These are phyloP conservation scores for Penicillium coprophilum DNA, from an alignment of 495 filamentous ascomycete genomes.

Conservation along the genomic window DNA sequence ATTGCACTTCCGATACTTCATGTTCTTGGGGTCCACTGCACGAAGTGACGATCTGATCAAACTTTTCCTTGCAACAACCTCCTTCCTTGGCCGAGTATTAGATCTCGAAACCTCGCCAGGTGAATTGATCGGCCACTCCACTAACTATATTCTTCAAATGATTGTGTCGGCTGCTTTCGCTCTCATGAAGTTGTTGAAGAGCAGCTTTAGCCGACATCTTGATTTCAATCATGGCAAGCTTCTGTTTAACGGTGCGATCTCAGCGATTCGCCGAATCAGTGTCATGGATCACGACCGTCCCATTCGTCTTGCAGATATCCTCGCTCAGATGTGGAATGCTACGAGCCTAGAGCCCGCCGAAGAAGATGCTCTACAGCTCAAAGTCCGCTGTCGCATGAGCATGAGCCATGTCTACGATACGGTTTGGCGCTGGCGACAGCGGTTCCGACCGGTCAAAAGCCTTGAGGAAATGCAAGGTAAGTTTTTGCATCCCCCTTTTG, in stretches of 20 bases:
- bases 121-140: slow-evolving; percentile 66
- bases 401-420: slow-evolving; percentile 54
- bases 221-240: slow-evolving; percentile 74
- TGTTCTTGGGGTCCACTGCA: slow-evolving; percentile 55
- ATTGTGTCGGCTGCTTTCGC: slow-evolving; percentile 84
- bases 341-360: slow-evolving; percentile 34
- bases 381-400: slow-evolving; percentile 50
- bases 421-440: slow-evolving; percentile 50
- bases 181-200: slow-evolving; percentile 81
- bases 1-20: slow-evolving; percentile 48
- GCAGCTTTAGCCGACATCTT: slow-evolving; percentile 64
- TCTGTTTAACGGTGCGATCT: slow-evolving; percentile 76
- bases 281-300: slow-evolving; percentile 84
- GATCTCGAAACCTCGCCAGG: slow-evolving; percentile 49
- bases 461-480: slow-evolving; percentile 45
- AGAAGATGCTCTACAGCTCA: slow-evolving; percentile 44
- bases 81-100: slow-evolving; percentile 47
- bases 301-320: slow-evolving; percentile 50
- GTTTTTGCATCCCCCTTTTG: background rate
- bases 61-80: slow-evolving; percentile 61
- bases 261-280: slow-evolving; percentile 73
- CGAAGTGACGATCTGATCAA: slow-evolving; percentile 68
- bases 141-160: slow-evolving; percentile 93
- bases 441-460: slow-evolving; percentile 45
- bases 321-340: slow-evolving; percentile 53